These are phyloP conservation scores for Fraxinus nigra DNA, from an alignment of 305 asterid genomes.

Conservation along the genomic window DNA sequence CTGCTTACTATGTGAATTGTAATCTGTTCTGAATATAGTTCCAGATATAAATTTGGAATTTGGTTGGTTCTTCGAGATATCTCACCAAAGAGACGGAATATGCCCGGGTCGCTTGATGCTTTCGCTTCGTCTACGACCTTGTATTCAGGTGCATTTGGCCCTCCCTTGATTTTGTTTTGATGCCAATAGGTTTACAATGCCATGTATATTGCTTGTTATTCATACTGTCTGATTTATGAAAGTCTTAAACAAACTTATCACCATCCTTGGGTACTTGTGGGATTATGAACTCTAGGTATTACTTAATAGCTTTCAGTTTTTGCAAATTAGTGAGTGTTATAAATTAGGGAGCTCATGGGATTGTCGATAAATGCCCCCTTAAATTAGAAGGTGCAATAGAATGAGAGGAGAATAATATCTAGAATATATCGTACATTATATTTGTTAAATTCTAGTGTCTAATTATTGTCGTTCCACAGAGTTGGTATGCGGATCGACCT, in stretches of 20 bases:
- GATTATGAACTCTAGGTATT: neutral
- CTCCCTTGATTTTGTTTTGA: constrained; percentile 18
- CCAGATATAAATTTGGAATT: constrained; percentile 5
- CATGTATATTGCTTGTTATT: constrained; percentile 7
- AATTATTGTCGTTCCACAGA: too few relatives aligned
- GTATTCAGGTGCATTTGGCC: constrained; percentile 6
- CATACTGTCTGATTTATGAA: neutral
- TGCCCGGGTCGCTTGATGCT: neutral
- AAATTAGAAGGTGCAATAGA: neutral
- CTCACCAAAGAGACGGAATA: neutral
- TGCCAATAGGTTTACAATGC: constrained; percentile 13
- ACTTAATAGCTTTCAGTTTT: neutral
- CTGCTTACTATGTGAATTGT: neutral
- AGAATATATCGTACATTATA: neutral
- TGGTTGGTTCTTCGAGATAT: constrained; percentile 9
- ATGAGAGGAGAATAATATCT: neutral
- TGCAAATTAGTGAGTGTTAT: neutral
- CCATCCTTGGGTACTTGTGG: constrained; percentile 20
- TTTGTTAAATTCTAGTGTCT: too few relatives aligned
- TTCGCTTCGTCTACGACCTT: neutral
- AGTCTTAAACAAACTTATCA: neutral
- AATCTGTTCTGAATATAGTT: neutral
- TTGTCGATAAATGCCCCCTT: neutral
- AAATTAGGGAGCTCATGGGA: neutral
- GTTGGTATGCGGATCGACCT: too few relatives aligned